These are phyloP conservation scores for Bonia amplexicaulis DNA, from an alignment of 176 grass and related monocot species.

Conservation along the genomic window DNA sequence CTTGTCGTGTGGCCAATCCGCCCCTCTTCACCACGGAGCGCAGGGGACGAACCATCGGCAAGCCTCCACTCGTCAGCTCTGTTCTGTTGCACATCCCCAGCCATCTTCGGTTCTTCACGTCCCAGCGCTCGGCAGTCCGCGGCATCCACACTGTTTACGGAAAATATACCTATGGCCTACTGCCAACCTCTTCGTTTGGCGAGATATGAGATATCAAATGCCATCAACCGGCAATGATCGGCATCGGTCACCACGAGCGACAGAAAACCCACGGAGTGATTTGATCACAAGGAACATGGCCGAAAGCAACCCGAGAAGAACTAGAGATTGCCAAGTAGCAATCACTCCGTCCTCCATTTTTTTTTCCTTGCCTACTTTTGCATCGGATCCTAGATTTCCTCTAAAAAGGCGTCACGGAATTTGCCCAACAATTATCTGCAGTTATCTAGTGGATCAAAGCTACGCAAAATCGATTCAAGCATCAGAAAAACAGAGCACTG, in stretches of 20 bases:
- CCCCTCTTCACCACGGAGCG: background rate
- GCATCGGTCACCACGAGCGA: background rate
- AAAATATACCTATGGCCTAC: background rate
- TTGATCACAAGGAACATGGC: background rate
- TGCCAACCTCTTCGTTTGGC: background rate
- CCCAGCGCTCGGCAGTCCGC: background rate
- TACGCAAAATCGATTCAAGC: background rate
- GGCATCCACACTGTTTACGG: background rate
- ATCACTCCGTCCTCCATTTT: background rate
- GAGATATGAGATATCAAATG: background rate
- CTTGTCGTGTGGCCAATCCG: background rate
- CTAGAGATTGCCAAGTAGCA: background rate
- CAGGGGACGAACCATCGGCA: background rate
- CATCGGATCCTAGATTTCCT: slow-evolving; percentile 7
- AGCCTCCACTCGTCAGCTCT: background rate
- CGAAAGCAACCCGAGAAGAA: background rate
- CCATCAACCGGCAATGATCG: background rate
- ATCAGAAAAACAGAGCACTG: background rate
- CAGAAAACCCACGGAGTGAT: background rate
- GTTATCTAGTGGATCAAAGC: background rate
- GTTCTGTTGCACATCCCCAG: background rate
- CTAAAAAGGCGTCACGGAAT: background rate
- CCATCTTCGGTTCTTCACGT: background rate
- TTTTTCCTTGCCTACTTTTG: background rate
- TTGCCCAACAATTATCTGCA: background rate